Conservation (phyloP, 495 filamentous ascomycete genomes). For the Penicillium coffeae region DNA sequence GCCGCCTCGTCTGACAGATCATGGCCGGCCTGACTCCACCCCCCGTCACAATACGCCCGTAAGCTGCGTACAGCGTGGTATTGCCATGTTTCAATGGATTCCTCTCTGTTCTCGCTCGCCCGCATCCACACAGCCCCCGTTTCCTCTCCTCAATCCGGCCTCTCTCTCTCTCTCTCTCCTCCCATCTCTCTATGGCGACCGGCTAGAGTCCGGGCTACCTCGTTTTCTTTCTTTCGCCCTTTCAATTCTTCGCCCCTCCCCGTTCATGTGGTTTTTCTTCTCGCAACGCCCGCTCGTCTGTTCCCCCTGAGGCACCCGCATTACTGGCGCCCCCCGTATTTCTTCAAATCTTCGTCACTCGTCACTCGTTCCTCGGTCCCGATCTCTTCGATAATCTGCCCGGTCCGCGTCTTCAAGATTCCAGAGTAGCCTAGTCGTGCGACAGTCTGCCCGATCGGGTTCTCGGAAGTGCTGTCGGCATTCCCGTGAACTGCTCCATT, state of each 20-base stretch:
- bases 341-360: not conserved
- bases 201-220: conserved; percentile 23
- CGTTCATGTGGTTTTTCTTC: conserved; percentile 1
- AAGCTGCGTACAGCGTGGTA: not conserved
- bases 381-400: not conserved
- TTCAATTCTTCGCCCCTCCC: conserved; percentile 3
- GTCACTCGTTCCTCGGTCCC: conserved; percentile 16
- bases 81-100: no score
- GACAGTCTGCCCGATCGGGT: not conserved
- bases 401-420: not conserved
- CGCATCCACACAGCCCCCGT: conserved; percentile 24
- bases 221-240: conserved; percentile 6
- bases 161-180: conserved; percentile 70
- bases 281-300: not conserved
- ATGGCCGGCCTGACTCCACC: not conserved
- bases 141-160: conserved; percentile 52
- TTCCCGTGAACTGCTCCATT: not conserved
- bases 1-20: no score
- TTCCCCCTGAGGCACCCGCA: not conserved
- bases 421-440: not conserved
- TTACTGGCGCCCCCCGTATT: not conserved
- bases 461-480: not conserved
- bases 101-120: no score
- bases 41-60: not conserved
- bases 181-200: conserved; percentile 68